Evolutionary conservation across 495 filamentous ascomycete genomes (phyloP).

Genomic region (Penicillium pancosmium): DNA sequence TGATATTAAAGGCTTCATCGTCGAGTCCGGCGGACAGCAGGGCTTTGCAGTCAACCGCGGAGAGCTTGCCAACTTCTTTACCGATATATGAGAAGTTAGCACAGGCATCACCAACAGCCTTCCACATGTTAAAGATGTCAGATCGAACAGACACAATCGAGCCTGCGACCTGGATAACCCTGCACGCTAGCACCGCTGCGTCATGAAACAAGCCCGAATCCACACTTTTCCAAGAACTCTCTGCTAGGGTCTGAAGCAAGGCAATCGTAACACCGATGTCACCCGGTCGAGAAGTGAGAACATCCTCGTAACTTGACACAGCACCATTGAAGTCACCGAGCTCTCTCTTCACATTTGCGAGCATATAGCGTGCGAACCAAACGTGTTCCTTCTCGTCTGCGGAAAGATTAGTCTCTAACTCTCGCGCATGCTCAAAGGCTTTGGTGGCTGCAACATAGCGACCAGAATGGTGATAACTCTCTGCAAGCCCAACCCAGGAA

Average conservation of each 20-base stretch:
- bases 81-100: constrained; percentile 79
- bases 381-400: constrained; percentile 58
- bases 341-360: constrained; percentile 93
- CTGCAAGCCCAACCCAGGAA: constrained; percentile 93
- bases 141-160: constrained; percentile 52
- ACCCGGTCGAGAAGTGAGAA: constrained; percentile 62
- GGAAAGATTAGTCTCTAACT: constrained; percentile 54
- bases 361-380: constrained; percentile 96
- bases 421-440: constrained; percentile 80
- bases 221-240: constrained; percentile 74
- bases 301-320: constrained; percentile 70
- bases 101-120: constrained; percentile 87
- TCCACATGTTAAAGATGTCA: constrained; percentile 93
- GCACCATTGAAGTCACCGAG: constrained; percentile 86
- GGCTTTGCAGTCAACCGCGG: constrained; percentile 50
- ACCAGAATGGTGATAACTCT: constrained; percentile 93
- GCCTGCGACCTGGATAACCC: constrained; percentile 58
- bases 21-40: constrained; percentile 59
- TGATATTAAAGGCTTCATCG: constrained; percentile 56
- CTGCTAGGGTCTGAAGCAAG: constrained; percentile 81
- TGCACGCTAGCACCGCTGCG: constrained; percentile 65
- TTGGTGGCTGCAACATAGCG: constrained; percentile 91
- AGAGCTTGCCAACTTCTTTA: constrained; percentile 59
- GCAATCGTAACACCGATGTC: constrained; percentile 89
- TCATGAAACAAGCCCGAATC: constrained; percentile 84